These are phyloP conservation scores for Vaccinium myrtillus DNA, from an alignment of 148 eudicot genomes.

Conservation along the genomic window DNA sequence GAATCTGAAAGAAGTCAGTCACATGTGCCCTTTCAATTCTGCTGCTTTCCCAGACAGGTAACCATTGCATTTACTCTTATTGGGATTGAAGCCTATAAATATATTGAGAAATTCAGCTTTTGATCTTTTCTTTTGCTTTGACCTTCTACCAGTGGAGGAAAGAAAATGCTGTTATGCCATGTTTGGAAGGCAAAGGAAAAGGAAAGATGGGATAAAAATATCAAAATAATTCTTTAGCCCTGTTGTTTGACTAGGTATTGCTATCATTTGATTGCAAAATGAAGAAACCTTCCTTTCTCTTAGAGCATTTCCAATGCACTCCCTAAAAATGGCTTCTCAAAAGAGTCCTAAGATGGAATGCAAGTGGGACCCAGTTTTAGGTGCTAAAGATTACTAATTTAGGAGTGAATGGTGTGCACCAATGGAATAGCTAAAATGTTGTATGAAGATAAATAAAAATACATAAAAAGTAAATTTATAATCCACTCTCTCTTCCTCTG, in stretches of 20 bases:
- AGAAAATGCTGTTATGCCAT: not conserved
- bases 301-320: not conserved
- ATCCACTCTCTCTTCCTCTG: not conserved
- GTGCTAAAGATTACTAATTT: not conserved
- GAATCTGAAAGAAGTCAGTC: conserved; percentile 94
- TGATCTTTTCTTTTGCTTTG: not conserved
- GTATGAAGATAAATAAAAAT: not conserved
- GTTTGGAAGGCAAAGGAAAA: not conserved
- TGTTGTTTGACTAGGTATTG: not conserved
- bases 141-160: not conserved
- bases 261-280: not conserved
- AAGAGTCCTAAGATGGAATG: not conserved
- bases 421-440: not conserved
- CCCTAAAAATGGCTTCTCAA: not conserved
- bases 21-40: conserved; percentile 98
- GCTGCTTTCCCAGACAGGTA: conserved; percentile 99
- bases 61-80: not conserved
- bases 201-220: not conserved
- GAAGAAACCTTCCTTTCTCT: not conserved
- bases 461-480: not conserved
- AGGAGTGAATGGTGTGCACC: not conserved
- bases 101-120: too few species aligned
- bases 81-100: not conserved
- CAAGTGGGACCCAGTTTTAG: not conserved
- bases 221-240: not conserved